Evolutionary conservation across 2,329 filamentous ascomycete genomes (phyloP).

Genomic region (Chrysoporthe deuterocubensis): DNA sequence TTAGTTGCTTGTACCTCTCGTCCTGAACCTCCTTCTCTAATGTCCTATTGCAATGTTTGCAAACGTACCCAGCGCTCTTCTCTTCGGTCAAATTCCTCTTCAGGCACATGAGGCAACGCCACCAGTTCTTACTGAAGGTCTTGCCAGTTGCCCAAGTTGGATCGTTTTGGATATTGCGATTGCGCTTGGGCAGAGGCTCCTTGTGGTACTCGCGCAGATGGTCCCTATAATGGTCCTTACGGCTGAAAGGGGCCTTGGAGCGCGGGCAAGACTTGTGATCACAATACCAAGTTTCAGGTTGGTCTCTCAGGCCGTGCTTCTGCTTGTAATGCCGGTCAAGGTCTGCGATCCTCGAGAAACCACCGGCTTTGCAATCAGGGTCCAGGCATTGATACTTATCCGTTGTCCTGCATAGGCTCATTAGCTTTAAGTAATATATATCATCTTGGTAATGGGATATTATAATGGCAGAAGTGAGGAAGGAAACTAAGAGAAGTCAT

Average conservation of each 20-base stretch:
- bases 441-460: not conserved
- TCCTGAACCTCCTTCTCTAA: conserved; percentile 50
- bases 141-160: conserved; percentile 45
- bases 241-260: conserved; percentile 51
- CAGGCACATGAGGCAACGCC: conserved; percentile 60
- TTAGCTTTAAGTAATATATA: not conserved
- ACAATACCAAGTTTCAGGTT: conserved; percentile 52
- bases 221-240: conserved; percentile 61
- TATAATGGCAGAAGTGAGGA: not conserved
- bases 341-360: conserved; percentile 58
- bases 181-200: conserved; percentile 54
- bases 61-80: conserved; percentile 46
- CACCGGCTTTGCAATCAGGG: conserved; percentile 47
- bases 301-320: conserved; percentile 47
- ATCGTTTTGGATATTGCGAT: conserved; percentile 40
- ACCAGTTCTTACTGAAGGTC: conserved; percentile 49
- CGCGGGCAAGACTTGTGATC: conserved; percentile 57
- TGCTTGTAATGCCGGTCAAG: conserved; percentile 57
- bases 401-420: not conserved
- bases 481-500: no score
- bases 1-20: conserved; percentile 1
- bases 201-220: conserved; percentile 60
- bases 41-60: conserved; percentile 49
- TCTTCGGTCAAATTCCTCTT: conserved; percentile 45
- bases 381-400: conserved; percentile 42